Conservation (phyloP, 148 eudicot genomes). For the Camellia japonica region DNA sequence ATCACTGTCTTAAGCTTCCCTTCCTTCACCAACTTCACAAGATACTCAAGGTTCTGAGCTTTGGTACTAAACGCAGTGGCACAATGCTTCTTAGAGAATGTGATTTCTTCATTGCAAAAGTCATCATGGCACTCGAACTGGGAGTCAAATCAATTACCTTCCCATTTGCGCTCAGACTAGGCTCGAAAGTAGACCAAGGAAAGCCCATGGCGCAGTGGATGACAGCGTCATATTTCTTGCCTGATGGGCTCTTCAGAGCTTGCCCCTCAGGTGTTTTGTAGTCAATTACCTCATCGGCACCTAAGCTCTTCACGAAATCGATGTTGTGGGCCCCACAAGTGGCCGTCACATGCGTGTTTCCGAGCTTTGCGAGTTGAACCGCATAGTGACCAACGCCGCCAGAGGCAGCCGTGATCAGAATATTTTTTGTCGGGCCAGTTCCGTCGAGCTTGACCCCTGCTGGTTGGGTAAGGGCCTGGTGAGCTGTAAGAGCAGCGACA, state of each 20-base stretch:
- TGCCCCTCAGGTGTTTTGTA: constrained; percentile 75
- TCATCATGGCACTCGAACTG: constrained; percentile 34
- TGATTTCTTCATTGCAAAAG: constrained; percentile 57
- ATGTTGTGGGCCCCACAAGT: constrained; percentile 79
- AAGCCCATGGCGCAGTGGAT: constrained; percentile 52
- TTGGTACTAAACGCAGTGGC: constrained; percentile 47
- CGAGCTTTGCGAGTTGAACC: constrained; percentile 81
- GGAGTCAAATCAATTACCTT: constrained; percentile 71
- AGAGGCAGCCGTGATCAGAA: constrained; percentile 64
- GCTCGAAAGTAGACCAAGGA: constrained; percentile 68
- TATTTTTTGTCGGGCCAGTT: constrained; percentile 48
- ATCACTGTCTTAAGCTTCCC: constrained; percentile 67
- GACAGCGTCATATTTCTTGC: constrained; percentile 66
- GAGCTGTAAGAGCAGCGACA: constrained; percentile 68
- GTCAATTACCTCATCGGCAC: constrained; percentile 82
- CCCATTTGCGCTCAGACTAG: constrained; percentile 44
- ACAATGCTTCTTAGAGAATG: constrained; percentile 62
- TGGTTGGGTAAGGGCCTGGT: constrained; percentile 49
- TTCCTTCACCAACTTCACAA: constrained; percentile 65
- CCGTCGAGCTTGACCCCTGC: constrained; percentile 60
- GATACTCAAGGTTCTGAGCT: constrained; percentile 44
- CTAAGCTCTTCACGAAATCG: constrained; percentile 59
- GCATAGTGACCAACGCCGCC: constrained; percentile 85
- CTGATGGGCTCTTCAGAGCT: constrained; percentile 66
- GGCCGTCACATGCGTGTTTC: constrained; percentile 69